phyloP scores from a whole-genome alignment of 345 rosid genomes.

The Fremontodendron californicum region DNA sequence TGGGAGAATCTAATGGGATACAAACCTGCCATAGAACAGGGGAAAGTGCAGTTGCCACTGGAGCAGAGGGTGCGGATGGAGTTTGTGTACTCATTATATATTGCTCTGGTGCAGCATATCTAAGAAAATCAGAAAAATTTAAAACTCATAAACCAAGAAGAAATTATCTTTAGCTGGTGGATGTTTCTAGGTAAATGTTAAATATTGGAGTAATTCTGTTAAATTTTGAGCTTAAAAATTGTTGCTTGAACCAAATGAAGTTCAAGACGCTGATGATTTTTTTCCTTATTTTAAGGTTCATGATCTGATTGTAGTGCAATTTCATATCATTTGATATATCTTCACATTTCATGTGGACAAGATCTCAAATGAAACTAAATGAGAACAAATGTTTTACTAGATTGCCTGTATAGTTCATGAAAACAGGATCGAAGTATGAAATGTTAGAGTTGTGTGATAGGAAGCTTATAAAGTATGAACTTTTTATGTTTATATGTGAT shows the following conservation, averaged over 20 bases:
- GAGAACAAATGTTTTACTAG: no score
- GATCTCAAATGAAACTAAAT: no score
- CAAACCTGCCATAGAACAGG: no score
- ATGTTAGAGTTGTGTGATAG: neutral
- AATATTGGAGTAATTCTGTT: neutral
- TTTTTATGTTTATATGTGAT: neutral
- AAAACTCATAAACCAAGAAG: neutral
- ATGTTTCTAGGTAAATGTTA: neutral
- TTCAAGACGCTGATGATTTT: neutral
- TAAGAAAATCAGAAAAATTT: constrained; percentile 23
- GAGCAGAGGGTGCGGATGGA: constrained; percentile 95
- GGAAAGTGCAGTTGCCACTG: constrained; percentile 92
- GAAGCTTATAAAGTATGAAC: neutral
- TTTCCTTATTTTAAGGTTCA: no score
- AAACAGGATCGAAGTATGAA: neutral
- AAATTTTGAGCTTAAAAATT: neutral
- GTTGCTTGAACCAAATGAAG: neutral
- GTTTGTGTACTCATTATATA: constrained; percentile 99
- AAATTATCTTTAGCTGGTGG: neutral
- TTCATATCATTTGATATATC: neutral
- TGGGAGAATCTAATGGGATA: neutral
- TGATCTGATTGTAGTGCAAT: neutral
- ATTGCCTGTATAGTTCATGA: neutral
- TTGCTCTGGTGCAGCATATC: constrained; percentile 95
- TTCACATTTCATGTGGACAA: neutral